Base-by-base conservation (phyloP, 352 stramenopile genomes). In the Plasmopara muralis region DNA sequence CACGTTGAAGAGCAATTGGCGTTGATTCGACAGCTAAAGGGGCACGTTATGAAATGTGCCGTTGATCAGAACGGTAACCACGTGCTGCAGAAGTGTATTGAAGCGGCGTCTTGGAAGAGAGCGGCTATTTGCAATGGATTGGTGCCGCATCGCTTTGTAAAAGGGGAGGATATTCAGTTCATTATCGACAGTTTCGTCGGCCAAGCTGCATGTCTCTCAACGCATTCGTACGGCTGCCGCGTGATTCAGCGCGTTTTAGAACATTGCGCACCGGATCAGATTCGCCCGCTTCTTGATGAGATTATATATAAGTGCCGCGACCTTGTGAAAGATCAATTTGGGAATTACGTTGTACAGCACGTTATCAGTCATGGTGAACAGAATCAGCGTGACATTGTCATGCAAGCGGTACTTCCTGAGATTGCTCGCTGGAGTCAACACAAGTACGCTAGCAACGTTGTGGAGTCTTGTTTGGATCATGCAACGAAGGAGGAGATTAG, bases 301-400 rank as follows among this genome's bases (percentile, higher is more conserved):
- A 97, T 99, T 49, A 85, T 94, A 15, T 76, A 76, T 56, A 86
- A 87, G 49, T 96, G 83, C 54, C 77, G 72, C n/a, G 81, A 88
- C 15, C 66, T 94, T 34, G 80, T 92, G 28, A 88, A 91, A 72
- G 95, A 99, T 65, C 95, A 98, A 64, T 99, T 98, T 68, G 97
- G 96, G 9, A 99, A 99, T 72, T 99, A 99, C 60, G 96, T 99
- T 6, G 97, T 99, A 53, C 97, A 99, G 65, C 95, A 99, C 58
- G 91, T 99, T 13, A 88, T 99, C 47, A 83, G 95, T 50, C 95
- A 97, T 60, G 95, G 96, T 34, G 81, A 94, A 35, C 62, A 62
- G 4, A 64, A 87, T n/a, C 80, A 97, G 43, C 76, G 81, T 16
- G 60, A 77, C 30, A 68, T 87, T 13, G 69, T 97, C 14, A 93